Percentiles rank a stretch among this genome's conserved stretches.
These are phyloP conservation scores for Vitis riparia DNA, from an alignment of 164 flowering plant species.

Conservation along the genomic window DNA sequence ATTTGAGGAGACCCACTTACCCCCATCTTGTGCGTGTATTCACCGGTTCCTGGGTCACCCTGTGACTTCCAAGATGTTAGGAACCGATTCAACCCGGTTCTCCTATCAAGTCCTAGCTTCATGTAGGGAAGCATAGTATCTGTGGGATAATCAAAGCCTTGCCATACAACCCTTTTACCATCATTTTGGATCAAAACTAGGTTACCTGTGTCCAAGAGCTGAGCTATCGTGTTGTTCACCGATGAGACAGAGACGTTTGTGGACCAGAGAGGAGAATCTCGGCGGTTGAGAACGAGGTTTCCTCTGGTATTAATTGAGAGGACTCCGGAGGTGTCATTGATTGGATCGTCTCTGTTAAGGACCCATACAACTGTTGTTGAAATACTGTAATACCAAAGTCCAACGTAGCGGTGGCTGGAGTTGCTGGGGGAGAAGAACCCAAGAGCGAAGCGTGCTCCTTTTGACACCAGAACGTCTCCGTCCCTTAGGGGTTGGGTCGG, in stretches of 20 bases:
- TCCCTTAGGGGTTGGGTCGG: constrained; percentile 13
- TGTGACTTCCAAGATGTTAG: background rate
- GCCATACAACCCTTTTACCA: background rate
- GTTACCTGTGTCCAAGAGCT: background rate
- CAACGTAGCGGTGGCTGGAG: constrained; percentile 33
- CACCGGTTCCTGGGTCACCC: constrained; percentile 31
- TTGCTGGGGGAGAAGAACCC: constrained; percentile 49
- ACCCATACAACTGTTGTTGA: background rate
- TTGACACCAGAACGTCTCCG: constrained; percentile 32
- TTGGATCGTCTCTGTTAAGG: background rate
- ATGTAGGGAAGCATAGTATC: background rate
- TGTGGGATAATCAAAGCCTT: constrained; percentile 1
- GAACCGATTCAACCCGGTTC: background rate
- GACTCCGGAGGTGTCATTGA: background rate
- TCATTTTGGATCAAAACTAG: background rate
- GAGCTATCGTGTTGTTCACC: background rate
- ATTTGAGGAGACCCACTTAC: constrained; percentile 21
- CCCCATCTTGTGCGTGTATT: constrained; percentile 9
- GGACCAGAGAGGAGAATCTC: background rate
- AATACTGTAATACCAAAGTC: constrained; percentile 47
- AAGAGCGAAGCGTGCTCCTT: constrained; percentile 23
- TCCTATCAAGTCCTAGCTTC: background rate
- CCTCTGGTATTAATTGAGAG: background rate
- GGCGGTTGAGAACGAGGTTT: background rate
- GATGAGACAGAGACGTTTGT: background rate